Evolutionary conservation across 1,139 yeast genomes (phyloP), one percentile per base, ranked within the genome.

Genomic region (Meyerozyma athensensis): DNA sequence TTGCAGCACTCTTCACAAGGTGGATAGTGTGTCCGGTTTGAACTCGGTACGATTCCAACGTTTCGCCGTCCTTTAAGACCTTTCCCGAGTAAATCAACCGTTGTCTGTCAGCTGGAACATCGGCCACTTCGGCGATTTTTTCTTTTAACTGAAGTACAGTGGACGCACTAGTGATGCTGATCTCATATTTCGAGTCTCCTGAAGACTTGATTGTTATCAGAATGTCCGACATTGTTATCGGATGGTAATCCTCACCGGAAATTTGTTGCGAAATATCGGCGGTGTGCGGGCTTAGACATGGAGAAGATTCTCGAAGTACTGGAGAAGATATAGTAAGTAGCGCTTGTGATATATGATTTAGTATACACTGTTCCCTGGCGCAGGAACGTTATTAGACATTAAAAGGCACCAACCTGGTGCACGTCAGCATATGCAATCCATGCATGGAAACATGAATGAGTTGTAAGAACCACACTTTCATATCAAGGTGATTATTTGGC

Each of bases 11-110:
- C 66, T 84, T 86, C 31, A 92, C 97, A 50, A 92, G 61, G 61
- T 92, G 98, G 41, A 92, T 70, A 1, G 96, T 82, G 59, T 86
- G 95, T 18, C 95, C 97, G 37, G 75, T 67, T 58, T 86, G 86
- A 52, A 92, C 77, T 59, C 87, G 87, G 67, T 90, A 90, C 5
- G 79, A 68, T 20, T 72, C 80, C 8, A 92, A 63, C 8, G 86
- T 75, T 50, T 89, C 95, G 23, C 67, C 68, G 53, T 92, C 96
- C 57, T 90, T 90, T 55, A 92, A 74, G 32, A 92, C 96, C 52
- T 92, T 83, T 28, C 98, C 98, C 3, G 96, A 86, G 63, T 85
- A 92, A 53, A 92, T 90, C 56, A 92, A 73, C 41, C 97, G 73
- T 61, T 90, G 97, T 45, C 84, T 76, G 17, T 74, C 83, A 2